Evolutionary conservation across 164 flowering plant species (phyloP).

Genomic region (Cinnamomum micranthum): DNA sequence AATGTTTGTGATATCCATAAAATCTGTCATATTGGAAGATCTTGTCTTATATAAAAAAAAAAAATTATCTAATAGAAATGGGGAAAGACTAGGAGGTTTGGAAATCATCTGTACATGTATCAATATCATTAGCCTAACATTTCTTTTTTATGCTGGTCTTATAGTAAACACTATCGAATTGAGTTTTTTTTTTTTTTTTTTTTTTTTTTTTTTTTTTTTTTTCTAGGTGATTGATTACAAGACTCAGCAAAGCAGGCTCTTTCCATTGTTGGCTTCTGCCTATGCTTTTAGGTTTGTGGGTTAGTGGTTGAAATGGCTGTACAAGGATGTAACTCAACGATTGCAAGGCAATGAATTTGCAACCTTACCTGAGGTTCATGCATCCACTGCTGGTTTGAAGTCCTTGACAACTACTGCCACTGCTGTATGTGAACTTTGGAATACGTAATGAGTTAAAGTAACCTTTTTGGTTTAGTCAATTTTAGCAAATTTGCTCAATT

Average conservation of each 20-base stretch:
- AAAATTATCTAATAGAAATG: no score
- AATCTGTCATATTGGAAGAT: background rate
- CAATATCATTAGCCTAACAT: no score
- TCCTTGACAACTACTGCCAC: slow-evolving; percentile 88
- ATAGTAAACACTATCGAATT: background rate
- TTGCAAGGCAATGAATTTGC: slow-evolving; percentile 84
- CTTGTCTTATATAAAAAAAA: background rate
- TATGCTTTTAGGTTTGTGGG: slow-evolving; percentile 97
- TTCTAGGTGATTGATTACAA: slow-evolving; percentile 92
- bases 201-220: slow-evolving; percentile 8
- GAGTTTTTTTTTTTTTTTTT: slow-evolving; percentile 5
- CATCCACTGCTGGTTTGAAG: slow-evolving; percentile 99
- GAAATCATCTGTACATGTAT: background rate
- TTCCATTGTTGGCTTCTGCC: slow-evolving; percentile 95
- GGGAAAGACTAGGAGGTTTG: background rate
- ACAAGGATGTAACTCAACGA: slow-evolving; percentile 88
- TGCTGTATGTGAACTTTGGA: slow-evolving; percentile 55
- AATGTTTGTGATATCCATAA: background rate
- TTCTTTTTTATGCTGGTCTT: background rate
- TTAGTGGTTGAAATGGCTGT: slow-evolving; percentile 94
- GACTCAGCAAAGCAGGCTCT: slow-evolving; percentile 96
- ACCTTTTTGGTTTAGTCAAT: no score
- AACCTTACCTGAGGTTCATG: slow-evolving; percentile 98
- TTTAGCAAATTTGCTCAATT: no score
- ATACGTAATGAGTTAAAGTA: no score